Base-by-base conservation (phyloP, 345 rosid species). In the Linum trigynum region DNA sequence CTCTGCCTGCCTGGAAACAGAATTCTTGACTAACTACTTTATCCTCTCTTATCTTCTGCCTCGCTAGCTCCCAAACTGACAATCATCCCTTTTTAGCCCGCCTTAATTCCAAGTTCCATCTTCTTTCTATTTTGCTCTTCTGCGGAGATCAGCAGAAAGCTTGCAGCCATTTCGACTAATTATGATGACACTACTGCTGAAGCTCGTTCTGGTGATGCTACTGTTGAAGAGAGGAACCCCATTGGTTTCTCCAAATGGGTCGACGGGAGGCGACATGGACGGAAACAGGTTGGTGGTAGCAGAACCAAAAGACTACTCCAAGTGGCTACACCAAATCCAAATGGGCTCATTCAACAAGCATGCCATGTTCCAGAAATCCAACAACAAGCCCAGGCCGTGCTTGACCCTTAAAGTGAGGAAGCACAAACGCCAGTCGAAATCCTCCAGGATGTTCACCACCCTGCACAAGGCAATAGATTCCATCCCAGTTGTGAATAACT, bases 391-490 rank as follows among this genome's bases (percentile, higher is more conserved):
- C 42, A 74, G 66, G 73, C 76, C 81, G 64, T 78, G 85, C 62
- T 40, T 50, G 14, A 74, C 61, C 12, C 55, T 81, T 0, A 72
- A 66, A 67, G 82, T 81, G 11, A 70, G 48, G 23, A 76, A 74
- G 36, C 71, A 69, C 38, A 40, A 62, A 2, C 45, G 53, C 16
- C 23, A 48, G 15, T 48, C 53, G 14, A 6, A 3, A 48, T 1
- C 50, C 9, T 43, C 63, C 12, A 69, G 77, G 43, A 62, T 17
- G 3, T 78, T 76, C 59, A 51, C 10, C 15, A 37, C 78, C 6
- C 53, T 81, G 61, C 77, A 67, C 59, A 68, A 79, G 10, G 79
- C 85, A 2, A 68, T 78, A 48, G 69, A 39, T 48, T 73, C 86
- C 1, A 39, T 80, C 38, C 80, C 84, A 3, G 45, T 55, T 38